Evolutionary conservation across 768 basidiomycete species (phyloP), one percentile per base, ranked within the genome.

Genomic region (Boletus rubroflammeus): DNA sequence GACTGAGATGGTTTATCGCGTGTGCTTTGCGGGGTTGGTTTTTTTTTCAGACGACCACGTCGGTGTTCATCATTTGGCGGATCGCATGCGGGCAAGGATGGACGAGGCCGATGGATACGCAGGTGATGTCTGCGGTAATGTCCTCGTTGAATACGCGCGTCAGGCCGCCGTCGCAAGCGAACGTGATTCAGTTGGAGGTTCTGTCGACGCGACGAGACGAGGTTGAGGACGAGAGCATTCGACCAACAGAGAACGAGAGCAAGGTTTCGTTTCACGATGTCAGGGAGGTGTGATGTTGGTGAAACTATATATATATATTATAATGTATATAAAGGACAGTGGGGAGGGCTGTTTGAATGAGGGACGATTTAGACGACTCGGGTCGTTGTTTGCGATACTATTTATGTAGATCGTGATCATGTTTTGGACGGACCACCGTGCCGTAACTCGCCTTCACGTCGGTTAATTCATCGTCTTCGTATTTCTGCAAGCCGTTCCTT

Each of bases 11-110:
- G 2, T 15, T n/a, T 15, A 17, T 35, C 35, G 6, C 10, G 25
- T 11, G 17, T 10, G 43, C n/a, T 11, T 28, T 10, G 28, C 0
- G 38, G 38, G 17, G 11, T 21, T 14, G 6, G 1, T 35, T 19
- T 55, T 43, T 31, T 15, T 34, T 25, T 4, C 8, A 76, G 74
- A 65, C 72, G 70, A 73, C 75, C 40, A 61, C 75, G 17, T 68
- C 71, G 5, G 68, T 75, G 44, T 57, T 76, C 15, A 74, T 76
- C 47, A 73, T 76, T 25, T 72, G 69, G 32, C 71, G 73, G 9
- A 50, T 76, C 15, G 73, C 74, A 4, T 63, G 72, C 49, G 74
- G 73, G 8, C 56, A 68, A 17, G 75, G 71, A 6, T 74, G 71
- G 74, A 49, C 50, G 3, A 14, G 2, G 25, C n/a, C 50, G 6